Conservation (phyloP, 306 rosid species). For the Purshia tridentata region DNA sequence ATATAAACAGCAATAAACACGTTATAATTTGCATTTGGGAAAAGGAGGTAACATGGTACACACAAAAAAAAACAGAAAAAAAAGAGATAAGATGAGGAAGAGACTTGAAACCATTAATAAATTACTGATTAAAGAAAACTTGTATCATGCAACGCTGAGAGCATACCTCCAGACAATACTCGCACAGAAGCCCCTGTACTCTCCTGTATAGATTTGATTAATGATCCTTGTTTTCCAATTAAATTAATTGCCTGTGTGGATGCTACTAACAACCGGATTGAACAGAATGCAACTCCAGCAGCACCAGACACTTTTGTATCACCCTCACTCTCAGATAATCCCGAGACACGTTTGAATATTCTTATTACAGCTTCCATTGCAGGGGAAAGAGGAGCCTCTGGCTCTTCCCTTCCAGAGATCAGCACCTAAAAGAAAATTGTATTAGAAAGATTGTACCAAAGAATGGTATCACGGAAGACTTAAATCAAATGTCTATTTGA, state of each 20-base stretch:
- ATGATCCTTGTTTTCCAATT: conserved; percentile 93
- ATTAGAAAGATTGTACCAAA: conserved; percentile 13
- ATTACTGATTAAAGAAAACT: neutral
- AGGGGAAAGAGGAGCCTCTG: conserved; percentile 71
- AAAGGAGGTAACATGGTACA: too few species aligned
- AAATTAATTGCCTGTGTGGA: conserved; percentile 95
- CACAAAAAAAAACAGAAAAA: too few species aligned
- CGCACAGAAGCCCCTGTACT: conserved; percentile 66
- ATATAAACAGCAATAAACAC: neutral
- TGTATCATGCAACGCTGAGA: conserved; percentile 1
- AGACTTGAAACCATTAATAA: neutral
- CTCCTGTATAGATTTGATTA: conserved; percentile 93
- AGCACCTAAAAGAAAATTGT: conserved; percentile 59
- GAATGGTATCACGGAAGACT: conserved; percentile 11
- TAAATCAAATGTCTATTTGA: neutral
- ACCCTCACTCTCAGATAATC: conserved; percentile 62
- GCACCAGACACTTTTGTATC: conserved; percentile 46
- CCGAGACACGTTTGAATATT: conserved; percentile 77
- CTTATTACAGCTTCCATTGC: conserved; percentile 94
- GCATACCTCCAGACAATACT: conserved; percentile 82
- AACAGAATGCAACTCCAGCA: conserved; percentile 54
- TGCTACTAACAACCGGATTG: conserved; percentile 81
- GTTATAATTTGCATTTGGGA: neutral
- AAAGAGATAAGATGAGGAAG: neutral
- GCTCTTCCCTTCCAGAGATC: conserved; percentile 86